phyloP scores from a whole-genome alignment of 805 yeast species.

The Diddensiella caesifluorescens region DNA sequence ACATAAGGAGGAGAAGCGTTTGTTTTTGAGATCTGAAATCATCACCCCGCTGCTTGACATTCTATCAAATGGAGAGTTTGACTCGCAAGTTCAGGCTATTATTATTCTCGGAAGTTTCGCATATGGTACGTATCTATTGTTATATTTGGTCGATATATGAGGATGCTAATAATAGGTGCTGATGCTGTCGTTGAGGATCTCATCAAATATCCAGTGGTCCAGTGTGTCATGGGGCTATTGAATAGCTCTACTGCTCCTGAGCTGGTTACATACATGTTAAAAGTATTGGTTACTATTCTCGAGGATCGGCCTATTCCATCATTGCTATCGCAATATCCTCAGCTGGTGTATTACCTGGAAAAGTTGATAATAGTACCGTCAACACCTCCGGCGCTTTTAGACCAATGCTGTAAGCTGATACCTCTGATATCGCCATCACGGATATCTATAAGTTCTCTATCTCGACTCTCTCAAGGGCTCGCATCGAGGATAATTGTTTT shows the following conservation, averaged over 20 bases:
- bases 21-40: slow-evolving; percentile 21
- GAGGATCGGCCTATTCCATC: slow-evolving; percentile 14
- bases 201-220: slow-evolving; percentile 18
- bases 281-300: slow-evolving; percentile 18
- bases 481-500: slow-evolving; percentile 15
- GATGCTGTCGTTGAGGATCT: slow-evolving; percentile 14
- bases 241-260: slow-evolving; percentile 7
- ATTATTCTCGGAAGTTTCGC: slow-evolving; percentile 31
- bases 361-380: slow-evolving; percentile 9
- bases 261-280: slow-evolving; percentile 12
- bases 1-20: slow-evolving; percentile 30
- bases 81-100: slow-evolving; percentile 24
- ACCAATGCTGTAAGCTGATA: slow-evolving; percentile 18
- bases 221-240: slow-evolving; percentile 10
- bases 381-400: slow-evolving; percentile 14
- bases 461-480: slow-evolving; percentile 17
- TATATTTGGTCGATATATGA: background rate
- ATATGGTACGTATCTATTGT: slow-evolving; percentile 21
- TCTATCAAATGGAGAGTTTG: slow-evolving; percentile 18
- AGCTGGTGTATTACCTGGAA: slow-evolving; percentile 14
- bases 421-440: slow-evolving; percentile 12
- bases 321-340: slow-evolving; percentile 14
- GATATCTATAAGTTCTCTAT: slow-evolving; percentile 7
- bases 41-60: slow-evolving; percentile 23
- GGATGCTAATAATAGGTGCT: slow-evolving; percentile 5